Base-by-base conservation (phyloP, 2,329 filamentous ascomycete genomes). In the Alternaria panax region DNA sequence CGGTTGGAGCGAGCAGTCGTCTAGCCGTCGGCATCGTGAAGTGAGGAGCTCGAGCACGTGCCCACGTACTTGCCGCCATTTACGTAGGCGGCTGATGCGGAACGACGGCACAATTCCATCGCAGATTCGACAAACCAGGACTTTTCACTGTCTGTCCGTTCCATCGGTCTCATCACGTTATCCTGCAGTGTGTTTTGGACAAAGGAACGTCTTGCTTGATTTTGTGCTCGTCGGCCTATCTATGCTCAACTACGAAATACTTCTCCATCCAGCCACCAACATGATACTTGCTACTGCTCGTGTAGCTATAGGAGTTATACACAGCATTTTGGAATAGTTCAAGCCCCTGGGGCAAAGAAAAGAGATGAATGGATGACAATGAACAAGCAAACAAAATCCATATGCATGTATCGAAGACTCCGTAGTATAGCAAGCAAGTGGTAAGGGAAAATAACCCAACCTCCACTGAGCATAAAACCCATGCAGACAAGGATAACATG, bases 331-430 rank as follows among this genome's bases (percentile, higher is more conserved):
- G 53, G 53, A 54, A 63, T 52, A 65, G 41, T 55, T 61, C 58
- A 36, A 50, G 38, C 57, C 65, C 63, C 38, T 24, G 48, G 43
- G 54, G 57, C 66, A 60, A 48, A 46, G 36, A 51, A 46, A 45
- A 57, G 41, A 60, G 22, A 50, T 50, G 32, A 27, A 50, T 61
- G 57, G 64, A 61, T 51, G 42, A 65, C 48, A 67, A 69, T 62
- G 60, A 54, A 64, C 65, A 60, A 64, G 66, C 63, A 66, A 70
- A 57, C 57, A 66, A 62, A 64, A 54, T 59, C 48, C 70, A 74
- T 76, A 69, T 77, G 69, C 71, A 73, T 75, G 73, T 77, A 75
- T 77, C 69, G 66, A 69, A 75, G 68, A 65, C 62, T 67, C 68
- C 65, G 38, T 64, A 68, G 63, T 53, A 54, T 59, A 63, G 64